phyloP scores from a whole-genome alignment of 2,329 filamentous ascomycete species.

The Ceratocystis destructans region DNA sequence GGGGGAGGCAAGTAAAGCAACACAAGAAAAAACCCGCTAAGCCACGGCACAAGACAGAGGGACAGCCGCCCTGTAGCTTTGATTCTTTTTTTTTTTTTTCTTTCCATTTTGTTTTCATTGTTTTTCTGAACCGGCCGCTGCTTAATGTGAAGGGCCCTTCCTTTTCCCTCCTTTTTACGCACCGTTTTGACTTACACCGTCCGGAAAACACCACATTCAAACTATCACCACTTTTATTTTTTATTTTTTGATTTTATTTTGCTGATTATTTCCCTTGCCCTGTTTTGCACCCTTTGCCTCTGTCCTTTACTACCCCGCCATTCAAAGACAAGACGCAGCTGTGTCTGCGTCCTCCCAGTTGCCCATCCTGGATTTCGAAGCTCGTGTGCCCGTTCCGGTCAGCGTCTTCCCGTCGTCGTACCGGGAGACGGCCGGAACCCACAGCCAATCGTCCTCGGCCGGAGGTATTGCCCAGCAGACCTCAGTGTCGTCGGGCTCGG shows the following conservation, averaged over 20 bases:
- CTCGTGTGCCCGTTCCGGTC: slow-evolving; percentile 96
- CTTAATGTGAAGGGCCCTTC: neutral
- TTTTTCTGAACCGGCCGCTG: neutral
- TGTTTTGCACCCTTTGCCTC: neutral
- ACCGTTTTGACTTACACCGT: slow-evolving; percentile 4
- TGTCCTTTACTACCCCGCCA: neutral
- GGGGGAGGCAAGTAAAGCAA: neutral
- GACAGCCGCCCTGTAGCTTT: slow-evolving; percentile 1
- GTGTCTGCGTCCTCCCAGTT: slow-evolving; percentile 34
- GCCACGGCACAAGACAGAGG: slow-evolving; percentile 2
- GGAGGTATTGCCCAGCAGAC: slow-evolving; percentile 23
- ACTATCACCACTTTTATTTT: slow-evolving; percentile 8
- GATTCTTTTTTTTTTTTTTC: neutral
- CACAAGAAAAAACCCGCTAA: slow-evolving; percentile 1
- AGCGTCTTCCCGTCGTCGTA: slow-evolving; percentile 99
- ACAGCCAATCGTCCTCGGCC: slow-evolving; percentile 4
- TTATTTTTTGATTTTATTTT: neutral
- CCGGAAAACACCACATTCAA: neutral
- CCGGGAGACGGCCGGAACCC: slow-evolving; percentile 38
- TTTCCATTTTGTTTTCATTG: neutral
- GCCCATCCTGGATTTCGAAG: slow-evolving; percentile 99
- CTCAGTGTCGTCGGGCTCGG: slow-evolving; percentile 10
- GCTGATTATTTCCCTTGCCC: neutral
- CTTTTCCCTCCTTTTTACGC: neutral
- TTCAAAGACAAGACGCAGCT: neutral